Conservation (phyloP, 345 rosid species). For the Syzygium grande region DNA sequence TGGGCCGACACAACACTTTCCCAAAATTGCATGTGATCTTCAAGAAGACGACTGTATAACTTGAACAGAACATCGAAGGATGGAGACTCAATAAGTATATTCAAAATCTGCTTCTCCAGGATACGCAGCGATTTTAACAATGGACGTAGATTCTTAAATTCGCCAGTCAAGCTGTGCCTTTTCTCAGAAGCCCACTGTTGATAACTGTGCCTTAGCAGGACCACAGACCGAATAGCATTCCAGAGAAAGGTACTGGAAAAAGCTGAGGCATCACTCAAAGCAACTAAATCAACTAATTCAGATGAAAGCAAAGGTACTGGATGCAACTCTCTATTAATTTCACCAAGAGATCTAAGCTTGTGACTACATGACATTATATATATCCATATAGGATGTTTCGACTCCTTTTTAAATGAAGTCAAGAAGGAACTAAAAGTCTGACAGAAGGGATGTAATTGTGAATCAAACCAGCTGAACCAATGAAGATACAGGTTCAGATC, state of each 20-base stretch:
- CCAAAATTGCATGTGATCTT: constrained; percentile 70
- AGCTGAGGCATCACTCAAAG: constrained; percentile 19
- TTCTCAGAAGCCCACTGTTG: constrained; percentile 69
- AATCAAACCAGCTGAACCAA: constrained; percentile 64
- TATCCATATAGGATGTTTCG: constrained; percentile 72
- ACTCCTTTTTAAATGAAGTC: constrained; percentile 34
- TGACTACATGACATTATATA: constrained; percentile 26
- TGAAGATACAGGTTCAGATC: constrained; percentile 62
- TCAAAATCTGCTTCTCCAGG: constrained; percentile 54
- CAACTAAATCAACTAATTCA: constrained; percentile 41
- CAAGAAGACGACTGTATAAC: constrained; percentile 48
- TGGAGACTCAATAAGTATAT: constrained; percentile 42
- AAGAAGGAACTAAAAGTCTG: constrained; percentile 36
- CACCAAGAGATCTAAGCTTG: constrained; percentile 31
- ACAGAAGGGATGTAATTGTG: constrained; percentile 33
- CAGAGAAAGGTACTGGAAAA: constrained; percentile 17
- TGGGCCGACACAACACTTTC: constrained; percentile 36
- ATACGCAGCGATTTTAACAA: constrained; percentile 46
- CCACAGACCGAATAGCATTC: constrained; percentile 51
- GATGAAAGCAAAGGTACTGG: constrained; percentile 56
- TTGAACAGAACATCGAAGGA: constrained; percentile 33
- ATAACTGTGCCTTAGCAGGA: constrained; percentile 52
- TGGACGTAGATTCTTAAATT: constrained; percentile 26
- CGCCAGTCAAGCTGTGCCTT: constrained; percentile 17
- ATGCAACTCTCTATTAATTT: constrained; percentile 28